phyloP scores from a whole-genome alignment of 768 basidiomycete genomes.

The Tricholoma terreum region DNA sequence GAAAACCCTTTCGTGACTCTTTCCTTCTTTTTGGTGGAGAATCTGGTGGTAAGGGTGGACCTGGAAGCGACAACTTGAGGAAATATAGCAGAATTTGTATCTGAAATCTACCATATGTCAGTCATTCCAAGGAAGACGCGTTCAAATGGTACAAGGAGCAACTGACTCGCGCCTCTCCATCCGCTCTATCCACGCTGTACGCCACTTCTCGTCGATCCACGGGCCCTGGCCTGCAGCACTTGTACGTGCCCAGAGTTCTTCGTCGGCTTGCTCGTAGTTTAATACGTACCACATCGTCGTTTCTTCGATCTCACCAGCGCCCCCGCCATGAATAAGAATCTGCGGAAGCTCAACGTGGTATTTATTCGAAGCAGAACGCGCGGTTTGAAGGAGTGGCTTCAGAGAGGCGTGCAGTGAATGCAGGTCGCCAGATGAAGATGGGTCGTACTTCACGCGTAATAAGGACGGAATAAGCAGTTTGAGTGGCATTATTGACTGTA shows the following conservation, averaged over 20 bases:
- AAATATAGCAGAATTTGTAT: slow-evolving; percentile 74
- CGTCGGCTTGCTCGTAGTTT: slow-evolving; percentile 52
- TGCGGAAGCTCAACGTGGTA: slow-evolving; percentile 63
- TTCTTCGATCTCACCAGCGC: slow-evolving; percentile 64
- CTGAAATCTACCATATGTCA: slow-evolving; percentile 47
- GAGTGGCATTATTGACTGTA: slow-evolving; percentile 72
- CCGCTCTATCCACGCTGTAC: slow-evolving; percentile 53
- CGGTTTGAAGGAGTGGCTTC: slow-evolving; percentile 61
- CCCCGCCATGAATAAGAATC: slow-evolving; percentile 57
- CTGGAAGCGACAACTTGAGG: slow-evolving; percentile 59
- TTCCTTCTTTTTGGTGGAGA: slow-evolving; percentile 35
- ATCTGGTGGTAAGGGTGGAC: slow-evolving; percentile 49
- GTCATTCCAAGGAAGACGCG: background rate
- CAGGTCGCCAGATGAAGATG: slow-evolving; percentile 23
- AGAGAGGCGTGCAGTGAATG: slow-evolving; percentile 60
- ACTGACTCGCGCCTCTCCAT: slow-evolving; percentile 69
- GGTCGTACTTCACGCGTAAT: slow-evolving; percentile 43
- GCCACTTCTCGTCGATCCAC: slow-evolving; percentile 55
- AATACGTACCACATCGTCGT: slow-evolving; percentile 76
- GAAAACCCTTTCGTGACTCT: slow-evolving; percentile 18
- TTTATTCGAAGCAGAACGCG: slow-evolving; percentile 52
- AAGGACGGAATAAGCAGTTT: slow-evolving; percentile 53
- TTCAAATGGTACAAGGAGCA: background rate
- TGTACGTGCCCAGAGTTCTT: slow-evolving; percentile 24
- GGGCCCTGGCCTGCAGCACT: slow-evolving; percentile 27